A percentile compares a stretch with the other conserved stretches of the same genome.
Evolutionary conservation across 371 early-diverging fungal genomes (phyloP).

Genomic region (Umbelopsis sp.): DNA sequence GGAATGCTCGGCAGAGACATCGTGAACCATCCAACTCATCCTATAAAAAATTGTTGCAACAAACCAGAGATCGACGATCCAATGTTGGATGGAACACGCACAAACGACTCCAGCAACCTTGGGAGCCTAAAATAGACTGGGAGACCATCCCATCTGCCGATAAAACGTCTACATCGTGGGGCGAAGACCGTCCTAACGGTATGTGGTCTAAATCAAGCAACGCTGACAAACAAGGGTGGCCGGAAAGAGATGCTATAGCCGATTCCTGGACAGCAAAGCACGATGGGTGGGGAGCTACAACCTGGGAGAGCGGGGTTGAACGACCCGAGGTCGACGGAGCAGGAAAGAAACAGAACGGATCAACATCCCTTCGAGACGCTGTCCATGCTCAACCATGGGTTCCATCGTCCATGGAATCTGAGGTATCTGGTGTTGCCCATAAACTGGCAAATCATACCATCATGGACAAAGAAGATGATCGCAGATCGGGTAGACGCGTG

Average conservation of each 20-base stretch:
- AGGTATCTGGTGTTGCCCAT: neutral
- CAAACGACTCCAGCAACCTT: constrained; percentile 29
- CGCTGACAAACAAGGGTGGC: neutral
- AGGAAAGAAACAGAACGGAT: neutral
- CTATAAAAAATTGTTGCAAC: constrained; percentile 1
- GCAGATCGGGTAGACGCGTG: too few relatives aligned
- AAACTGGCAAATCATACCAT: neutral
- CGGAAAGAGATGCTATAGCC: neutral
- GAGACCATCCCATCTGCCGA: constrained; percentile 16
- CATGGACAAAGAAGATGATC: neutral
- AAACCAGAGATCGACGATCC: constrained; percentile 20
- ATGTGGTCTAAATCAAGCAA: constrained; percentile 10
- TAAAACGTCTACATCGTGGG: constrained; percentile 17
- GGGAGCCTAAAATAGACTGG: constrained; percentile 35
- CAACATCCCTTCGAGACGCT: neutral
- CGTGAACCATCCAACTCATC: neutral
- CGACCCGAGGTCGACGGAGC: neutral
- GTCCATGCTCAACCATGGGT: neutral
- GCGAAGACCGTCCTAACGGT: constrained; percentile 9
- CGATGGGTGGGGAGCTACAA: neutral
- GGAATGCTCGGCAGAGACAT: neutral
- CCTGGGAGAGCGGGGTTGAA: neutral
- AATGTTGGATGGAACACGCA: constrained; percentile 38
- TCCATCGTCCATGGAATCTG: neutral
- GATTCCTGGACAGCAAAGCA: constrained; percentile 2